phyloP scores from a whole-genome alignment of 2,329 filamentous ascomycete species.

The Cladophialophora chaetospira region DNA sequence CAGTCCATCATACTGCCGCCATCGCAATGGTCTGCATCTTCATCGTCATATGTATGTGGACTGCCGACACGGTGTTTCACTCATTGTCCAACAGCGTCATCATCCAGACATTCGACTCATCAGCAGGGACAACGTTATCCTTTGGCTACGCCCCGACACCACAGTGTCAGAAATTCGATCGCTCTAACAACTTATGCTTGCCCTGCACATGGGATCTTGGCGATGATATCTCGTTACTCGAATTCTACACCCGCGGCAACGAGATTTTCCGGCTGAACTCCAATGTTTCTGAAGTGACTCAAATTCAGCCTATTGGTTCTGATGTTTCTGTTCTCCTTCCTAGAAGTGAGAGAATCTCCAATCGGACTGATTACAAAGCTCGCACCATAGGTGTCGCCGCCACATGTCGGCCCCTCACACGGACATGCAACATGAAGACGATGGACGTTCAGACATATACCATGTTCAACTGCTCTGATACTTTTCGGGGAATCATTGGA shows the following conservation, averaged over 20 bases:
- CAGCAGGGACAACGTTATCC: background rate
- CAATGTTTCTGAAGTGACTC: background rate
- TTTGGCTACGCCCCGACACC: background rate
- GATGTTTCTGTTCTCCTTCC: background rate
- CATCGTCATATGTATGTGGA: background rate
- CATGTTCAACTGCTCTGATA: background rate
- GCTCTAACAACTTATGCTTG: background rate
- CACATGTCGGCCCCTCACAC: background rate
- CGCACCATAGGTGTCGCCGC: background rate
- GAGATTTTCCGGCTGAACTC: background rate
- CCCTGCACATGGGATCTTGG: background rate
- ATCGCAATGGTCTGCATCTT: background rate
- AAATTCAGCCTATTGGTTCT: background rate
- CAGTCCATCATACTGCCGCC: background rate
- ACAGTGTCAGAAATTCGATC: background rate
- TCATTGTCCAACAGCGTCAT: background rate
- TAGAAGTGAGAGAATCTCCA: background rate
- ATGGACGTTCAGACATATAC: background rate
- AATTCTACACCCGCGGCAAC: background rate
- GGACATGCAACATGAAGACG: background rate
- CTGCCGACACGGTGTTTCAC: background rate
- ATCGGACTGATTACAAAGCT: background rate
- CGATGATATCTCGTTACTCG: background rate
- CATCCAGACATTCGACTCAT: background rate
- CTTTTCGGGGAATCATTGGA: background rate